Evolutionary conservation across 1,284 basidiomycete genomes (phyloP), one percentile per base, ranked within the genome.

Genomic region (Ceratobasidium sp.): DNA sequence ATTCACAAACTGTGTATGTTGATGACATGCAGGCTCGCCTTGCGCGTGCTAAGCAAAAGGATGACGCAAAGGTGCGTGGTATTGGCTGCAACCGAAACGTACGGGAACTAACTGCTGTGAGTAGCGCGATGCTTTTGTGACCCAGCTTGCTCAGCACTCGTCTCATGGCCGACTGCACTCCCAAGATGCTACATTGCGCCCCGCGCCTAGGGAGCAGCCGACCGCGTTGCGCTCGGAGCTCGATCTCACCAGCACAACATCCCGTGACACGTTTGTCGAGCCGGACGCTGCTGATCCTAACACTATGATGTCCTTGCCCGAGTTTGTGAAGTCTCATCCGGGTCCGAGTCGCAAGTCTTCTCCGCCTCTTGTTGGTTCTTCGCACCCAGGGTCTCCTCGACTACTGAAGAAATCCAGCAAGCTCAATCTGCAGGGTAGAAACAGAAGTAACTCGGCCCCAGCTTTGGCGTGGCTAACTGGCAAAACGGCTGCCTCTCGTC

Each of bases 401-500:
- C 76, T 77, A 37, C 79, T 76, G 8, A 77, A 76, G 43, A 80
- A 80, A 64, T 80, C 80, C 14, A 76, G 79, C 37, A 84, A 82
- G 76, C 77, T 79, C 5, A 79, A 72, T 58, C 29, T 63, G 58
- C 74, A 72, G 27, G 37, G 59, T 8, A 63, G 90, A 41, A 85
- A 83, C 75, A 85, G 92, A 74, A 93, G 92, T 78, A 82, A 89
- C 78, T 92, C 91, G 13, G 90, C 91, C 0, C 90, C 91, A 11
- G 86, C 91, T 29, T 81, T 92, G 5, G 85, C 88, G 14, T 92
- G 91, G 91, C 80, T 92, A 22, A 81, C 71, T 24, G 71, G 71
- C 1, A 73, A 73, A 63, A 39, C 58, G n/a, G 46, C 69, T 16
- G 14, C 58, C 27, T 22, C 58, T 29, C 58, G 59, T 4, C 63